These are phyloP conservation scores for Aegilops bicornis DNA, from an alignment of 176 grass and related monocot species.

Conservation along the genomic window DNA sequence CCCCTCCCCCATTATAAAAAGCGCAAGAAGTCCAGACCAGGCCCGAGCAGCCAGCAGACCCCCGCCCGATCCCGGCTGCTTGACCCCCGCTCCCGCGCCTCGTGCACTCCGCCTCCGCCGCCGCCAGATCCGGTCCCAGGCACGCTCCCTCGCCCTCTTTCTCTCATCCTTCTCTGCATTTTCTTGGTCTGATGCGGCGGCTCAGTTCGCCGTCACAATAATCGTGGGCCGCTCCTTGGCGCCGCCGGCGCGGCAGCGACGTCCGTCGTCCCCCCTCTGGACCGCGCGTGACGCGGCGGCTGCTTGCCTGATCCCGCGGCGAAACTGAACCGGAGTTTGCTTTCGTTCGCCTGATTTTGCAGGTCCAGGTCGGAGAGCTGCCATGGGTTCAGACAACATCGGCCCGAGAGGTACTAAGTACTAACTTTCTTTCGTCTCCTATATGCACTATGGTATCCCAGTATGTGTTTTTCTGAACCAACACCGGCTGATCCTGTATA, in stretches of 20 bases:
- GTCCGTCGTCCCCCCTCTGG: too few relatives aligned
- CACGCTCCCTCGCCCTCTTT: neutral
- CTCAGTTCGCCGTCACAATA: neutral
- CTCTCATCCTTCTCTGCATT: neutral
- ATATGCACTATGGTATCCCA: too few relatives aligned
- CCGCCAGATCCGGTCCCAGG: neutral
- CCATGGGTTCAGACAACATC: constrained; percentile 40
- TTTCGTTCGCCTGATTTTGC: neutral
- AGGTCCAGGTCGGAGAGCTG: neutral
- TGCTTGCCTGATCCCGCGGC: neutral
- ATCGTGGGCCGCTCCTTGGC: too few relatives aligned
- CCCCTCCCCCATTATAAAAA: neutral
- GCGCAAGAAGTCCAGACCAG: neutral
- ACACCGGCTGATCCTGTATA: too few relatives aligned
- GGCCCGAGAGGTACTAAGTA: constrained; percentile 32
- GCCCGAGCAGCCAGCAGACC: neutral
- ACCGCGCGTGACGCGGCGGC: neutral
- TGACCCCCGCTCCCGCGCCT: neutral
- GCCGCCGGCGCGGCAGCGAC: too few relatives aligned
- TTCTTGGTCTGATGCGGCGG: too few relatives aligned
- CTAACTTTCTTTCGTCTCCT: too few relatives aligned
- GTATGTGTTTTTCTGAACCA: neutral
- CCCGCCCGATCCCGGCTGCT: neutral
- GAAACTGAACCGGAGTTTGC: neutral
- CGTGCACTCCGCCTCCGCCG: constrained; percentile 11